A percentile compares a stretch with the other conserved stretches of the same genome.
Evolutionary conservation across 805 yeast genomes (phyloP).

Genomic region (Saturnispora saitoi): DNA sequence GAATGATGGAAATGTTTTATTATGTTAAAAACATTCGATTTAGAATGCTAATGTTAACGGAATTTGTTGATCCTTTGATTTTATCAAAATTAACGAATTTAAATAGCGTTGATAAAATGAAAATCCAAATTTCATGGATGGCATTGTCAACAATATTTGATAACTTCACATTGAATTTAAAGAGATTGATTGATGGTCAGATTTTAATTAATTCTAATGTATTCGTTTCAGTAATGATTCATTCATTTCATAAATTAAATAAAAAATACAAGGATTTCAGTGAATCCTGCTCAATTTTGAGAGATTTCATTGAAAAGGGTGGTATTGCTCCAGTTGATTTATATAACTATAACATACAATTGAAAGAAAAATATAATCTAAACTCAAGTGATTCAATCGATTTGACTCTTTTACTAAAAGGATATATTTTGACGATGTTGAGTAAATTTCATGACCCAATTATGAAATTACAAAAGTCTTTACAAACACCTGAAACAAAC

Average conservation of each 20-base stretch:
- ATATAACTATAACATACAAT: not conserved
- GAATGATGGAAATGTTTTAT: constrained; percentile 9
- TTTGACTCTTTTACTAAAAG: constrained; percentile 3
- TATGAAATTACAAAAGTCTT: constrained; percentile 6
- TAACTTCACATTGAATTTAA: constrained; percentile 3
- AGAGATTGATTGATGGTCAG: constrained; percentile 8
- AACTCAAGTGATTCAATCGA: constrained; percentile 7
- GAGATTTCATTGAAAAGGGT: constrained; percentile 6
- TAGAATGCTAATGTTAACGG: constrained; percentile 8
- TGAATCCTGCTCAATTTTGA: constrained; percentile 3
- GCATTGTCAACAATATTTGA: constrained; percentile 8
- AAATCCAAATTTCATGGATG: constrained; percentile 10
- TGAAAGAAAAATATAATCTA: constrained; percentile 5
- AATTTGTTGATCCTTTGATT: constrained; percentile 6
- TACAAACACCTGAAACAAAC: constrained; percentile 4
- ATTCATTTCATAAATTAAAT: constrained; percentile 6
- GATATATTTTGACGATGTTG: constrained; percentile 8
- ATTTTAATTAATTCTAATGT: constrained; percentile 3
- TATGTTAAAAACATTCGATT: constrained; percentile 8
- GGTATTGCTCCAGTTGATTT: not conserved
- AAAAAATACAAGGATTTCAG: constrained; percentile 9
- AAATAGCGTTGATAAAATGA: constrained; percentile 4
- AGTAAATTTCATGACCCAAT: constrained; percentile 9
- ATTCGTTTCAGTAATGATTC: constrained; percentile 3
- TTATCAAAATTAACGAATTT: constrained; percentile 1